Conservation (phyloP, 441 rosid genomes). For the Populus tomentosa region DNA sequence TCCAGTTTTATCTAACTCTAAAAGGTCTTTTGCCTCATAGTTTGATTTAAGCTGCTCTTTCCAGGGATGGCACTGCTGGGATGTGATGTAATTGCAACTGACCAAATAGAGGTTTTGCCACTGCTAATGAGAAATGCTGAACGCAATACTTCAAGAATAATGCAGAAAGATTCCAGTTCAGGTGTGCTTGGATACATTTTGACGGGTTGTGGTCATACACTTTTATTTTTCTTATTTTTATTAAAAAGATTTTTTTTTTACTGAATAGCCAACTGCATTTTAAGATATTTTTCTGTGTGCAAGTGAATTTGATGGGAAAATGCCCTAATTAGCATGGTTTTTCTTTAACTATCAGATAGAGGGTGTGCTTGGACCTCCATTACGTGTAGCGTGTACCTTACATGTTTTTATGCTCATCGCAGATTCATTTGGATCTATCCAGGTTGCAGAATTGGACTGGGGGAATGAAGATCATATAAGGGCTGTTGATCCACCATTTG, state of each 20-base stretch:
- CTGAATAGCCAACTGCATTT: neutral
- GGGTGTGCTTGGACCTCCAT: neutral
- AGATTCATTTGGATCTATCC: constrained; percentile 87
- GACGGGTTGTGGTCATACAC: neutral
- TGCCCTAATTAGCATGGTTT: neutral
- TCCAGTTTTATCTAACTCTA: constrained; percentile 1
- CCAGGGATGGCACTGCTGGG: constrained; percentile 92
- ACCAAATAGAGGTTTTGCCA: constrained; percentile 80
- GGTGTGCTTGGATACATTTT: constrained; percentile 27
- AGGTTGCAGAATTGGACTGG: constrained; percentile 85
- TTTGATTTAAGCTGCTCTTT: constrained; percentile 22
- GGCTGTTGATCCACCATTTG: constrained; percentile 79
- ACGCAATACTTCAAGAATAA: constrained; percentile 68
- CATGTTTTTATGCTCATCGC: constrained; percentile 19
- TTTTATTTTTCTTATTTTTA: neutral
- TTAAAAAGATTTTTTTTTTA: neutral
- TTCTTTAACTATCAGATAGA: constrained; percentile 3
- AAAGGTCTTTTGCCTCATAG: neutral
- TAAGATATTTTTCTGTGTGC: neutral
- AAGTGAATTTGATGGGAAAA: neutral
- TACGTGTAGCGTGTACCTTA: constrained; percentile 7
- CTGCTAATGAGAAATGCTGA: constrained; percentile 76
- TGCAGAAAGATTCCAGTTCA: constrained; percentile 67
- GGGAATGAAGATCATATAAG: constrained; percentile 72
- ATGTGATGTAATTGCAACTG: constrained; percentile 80